These are phyloP conservation scores for Exserohilum turcica DNA, from an alignment of 2,329 filamentous ascomycete species.

Conservation along the genomic window DNA sequence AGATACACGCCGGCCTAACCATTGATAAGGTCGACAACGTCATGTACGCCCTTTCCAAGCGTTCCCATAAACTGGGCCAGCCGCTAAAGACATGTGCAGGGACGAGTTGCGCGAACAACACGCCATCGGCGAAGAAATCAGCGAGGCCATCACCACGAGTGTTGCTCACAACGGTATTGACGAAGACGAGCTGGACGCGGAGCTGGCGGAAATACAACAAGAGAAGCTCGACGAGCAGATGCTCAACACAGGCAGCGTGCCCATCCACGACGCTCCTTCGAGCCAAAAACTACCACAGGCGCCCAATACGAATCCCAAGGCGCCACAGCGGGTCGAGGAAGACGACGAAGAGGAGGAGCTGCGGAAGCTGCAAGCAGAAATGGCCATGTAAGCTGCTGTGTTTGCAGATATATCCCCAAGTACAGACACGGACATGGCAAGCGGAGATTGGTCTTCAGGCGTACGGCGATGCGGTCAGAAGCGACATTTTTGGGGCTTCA, in stretches of 20 bases:
- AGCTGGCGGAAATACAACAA: constrained; percentile 86
- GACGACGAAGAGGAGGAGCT: constrained; percentile 97
- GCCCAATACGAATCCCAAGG: constrained; percentile 65
- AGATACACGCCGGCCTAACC: constrained; percentile 87
- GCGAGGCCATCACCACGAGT: constrained; percentile 77
- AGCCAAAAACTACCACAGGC: constrained; percentile 77
- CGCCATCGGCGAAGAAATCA: constrained; percentile 90
- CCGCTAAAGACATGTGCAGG: constrained; percentile 57
- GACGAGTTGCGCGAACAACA: constrained; percentile 91
- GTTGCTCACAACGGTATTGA: constrained; percentile 73
- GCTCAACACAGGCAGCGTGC: constrained; percentile 84
- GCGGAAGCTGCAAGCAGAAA: constrained; percentile 90
- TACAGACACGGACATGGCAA: neutral
- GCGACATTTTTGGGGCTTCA: constrained; percentile 12
- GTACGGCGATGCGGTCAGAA: constrained; percentile 27
- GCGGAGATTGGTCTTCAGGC: constrained; percentile 12
- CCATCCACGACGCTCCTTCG: constrained; percentile 69
- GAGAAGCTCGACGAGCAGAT: constrained; percentile 93
- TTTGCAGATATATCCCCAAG: neutral
- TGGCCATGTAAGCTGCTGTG: constrained; percentile 75
- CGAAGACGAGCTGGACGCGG: constrained; percentile 83
- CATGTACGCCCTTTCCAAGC: constrained; percentile 71
- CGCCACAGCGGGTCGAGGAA: constrained; percentile 60
- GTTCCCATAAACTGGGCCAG: neutral
- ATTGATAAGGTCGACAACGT: constrained; percentile 94